A percentile compares a stretch with the other conserved stretches of the same genome.
Evolutionary conservation across 345 rosid species (phyloP).

Genomic region (Noccaea caerulescens): DNA sequence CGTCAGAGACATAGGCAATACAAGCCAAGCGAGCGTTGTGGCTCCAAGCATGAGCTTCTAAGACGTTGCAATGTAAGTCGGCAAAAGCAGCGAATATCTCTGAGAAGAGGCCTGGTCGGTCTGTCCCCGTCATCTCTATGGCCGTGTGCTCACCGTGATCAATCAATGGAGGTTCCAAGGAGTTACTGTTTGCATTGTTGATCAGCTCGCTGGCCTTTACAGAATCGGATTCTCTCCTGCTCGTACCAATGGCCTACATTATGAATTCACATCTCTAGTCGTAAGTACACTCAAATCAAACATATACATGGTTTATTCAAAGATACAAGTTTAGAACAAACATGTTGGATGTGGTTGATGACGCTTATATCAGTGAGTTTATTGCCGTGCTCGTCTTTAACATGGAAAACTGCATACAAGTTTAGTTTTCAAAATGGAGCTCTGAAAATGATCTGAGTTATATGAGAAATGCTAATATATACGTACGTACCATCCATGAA

Average conservation of each 20-base stretch:
- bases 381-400: conserved; percentile 71
- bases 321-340: conserved; percentile 27
- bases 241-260: conserved; percentile 62
- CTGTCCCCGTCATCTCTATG: conserved; percentile 68
- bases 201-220: conserved; percentile 33
- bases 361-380: conserved; percentile 61
- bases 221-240: conserved; percentile 49
- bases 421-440: background rate
- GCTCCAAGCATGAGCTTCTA: conserved; percentile 85
- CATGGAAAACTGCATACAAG: conserved; percentile 67
- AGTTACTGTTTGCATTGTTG: conserved; percentile 12
- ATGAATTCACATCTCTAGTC: background rate
- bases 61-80: conserved; percentile 62
- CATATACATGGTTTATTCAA: conserved; percentile 3
- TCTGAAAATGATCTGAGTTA: background rate
- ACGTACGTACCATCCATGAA: conserved; percentile 69
- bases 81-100: conserved; percentile 72
- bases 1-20: conserved; percentile 64
- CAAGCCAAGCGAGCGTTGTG: conserved; percentile 75
- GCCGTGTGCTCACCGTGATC: conserved; percentile 55
- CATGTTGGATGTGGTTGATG: conserved; percentile 67
- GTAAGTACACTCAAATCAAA: background rate
- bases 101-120: conserved; percentile 77
- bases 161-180: conserved; percentile 29
- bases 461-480: background rate